phyloP scores from a whole-genome alignment of 2,329 filamentous ascomycete genomes.

The Cercospora sp. region DNA sequence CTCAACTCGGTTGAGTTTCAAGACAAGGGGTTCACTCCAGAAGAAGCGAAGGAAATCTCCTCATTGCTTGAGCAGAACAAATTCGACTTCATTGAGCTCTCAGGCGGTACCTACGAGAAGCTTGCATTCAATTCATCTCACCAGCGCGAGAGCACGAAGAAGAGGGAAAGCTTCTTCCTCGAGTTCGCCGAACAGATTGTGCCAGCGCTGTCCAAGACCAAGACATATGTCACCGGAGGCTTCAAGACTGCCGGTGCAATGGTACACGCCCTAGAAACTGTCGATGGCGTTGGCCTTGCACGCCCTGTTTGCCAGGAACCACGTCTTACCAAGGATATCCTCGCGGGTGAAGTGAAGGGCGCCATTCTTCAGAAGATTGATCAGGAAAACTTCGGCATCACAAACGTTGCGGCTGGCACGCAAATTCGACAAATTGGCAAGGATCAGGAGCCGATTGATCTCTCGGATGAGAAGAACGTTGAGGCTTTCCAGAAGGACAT shows the following conservation, averaged over 20 bases:
- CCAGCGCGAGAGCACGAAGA: constrained; percentile 56
- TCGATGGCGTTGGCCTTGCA: constrained; percentile 62
- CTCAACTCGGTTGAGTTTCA: constrained; percentile 60
- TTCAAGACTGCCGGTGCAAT: constrained; percentile 58
- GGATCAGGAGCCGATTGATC: constrained; percentile 55
- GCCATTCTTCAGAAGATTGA: constrained; percentile 50
- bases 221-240: constrained; percentile 61
- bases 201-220: constrained; percentile 53
- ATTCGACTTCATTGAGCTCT: constrained; percentile 61
- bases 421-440: constrained; percentile 57
- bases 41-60: constrained; percentile 48
- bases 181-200: constrained; percentile 60
- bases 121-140: constrained; percentile 54
- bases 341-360: constrained; percentile 49
- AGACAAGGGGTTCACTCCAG: constrained; percentile 52
- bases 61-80: constrained; percentile 48
- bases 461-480: constrained; percentile 51
- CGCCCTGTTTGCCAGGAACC: constrained; percentile 56
- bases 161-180: constrained; percentile 55
- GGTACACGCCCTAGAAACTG: constrained; percentile 55
- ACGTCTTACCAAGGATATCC: constrained; percentile 47
- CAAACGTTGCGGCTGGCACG: constrained; percentile 49
- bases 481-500: constrained; percentile 53
- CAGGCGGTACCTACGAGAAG: constrained; percentile 61
- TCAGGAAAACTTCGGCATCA: constrained; percentile 55